These are phyloP conservation scores for Anthracocystis panici-leucophaei DNA, from an alignment of 1,284 basidiomycete species.

Conservation along the genomic window DNA sequence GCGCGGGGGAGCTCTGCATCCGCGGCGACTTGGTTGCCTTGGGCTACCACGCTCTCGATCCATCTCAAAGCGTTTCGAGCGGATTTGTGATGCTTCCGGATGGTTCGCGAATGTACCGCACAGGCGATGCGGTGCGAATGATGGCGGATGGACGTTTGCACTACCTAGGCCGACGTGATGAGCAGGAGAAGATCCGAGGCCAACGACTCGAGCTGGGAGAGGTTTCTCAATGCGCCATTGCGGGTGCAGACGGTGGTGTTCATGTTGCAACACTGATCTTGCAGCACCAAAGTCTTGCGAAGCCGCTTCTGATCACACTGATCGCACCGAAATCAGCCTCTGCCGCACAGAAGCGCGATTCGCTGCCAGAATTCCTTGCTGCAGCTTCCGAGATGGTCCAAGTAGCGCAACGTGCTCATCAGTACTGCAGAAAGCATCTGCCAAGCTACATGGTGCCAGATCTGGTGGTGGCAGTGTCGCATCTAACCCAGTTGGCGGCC, in stretches of 20 bases:
- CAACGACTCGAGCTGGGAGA: conserved; percentile 75
- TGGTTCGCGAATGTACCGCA: conserved; percentile 11
- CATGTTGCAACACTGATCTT: conserved; percentile 15
- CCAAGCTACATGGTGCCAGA: conserved; percentile 31
- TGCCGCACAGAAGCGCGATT: conserved; percentile 2
- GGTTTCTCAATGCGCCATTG: conserved; percentile 68
- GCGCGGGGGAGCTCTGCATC: conserved; percentile 74
- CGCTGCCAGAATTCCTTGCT: conserved; percentile 1
- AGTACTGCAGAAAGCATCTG: conserved; percentile 16
- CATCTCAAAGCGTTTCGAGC: conserved; percentile 11
- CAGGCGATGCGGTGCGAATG: conserved; percentile 71
- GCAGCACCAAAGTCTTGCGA: conserved; percentile 12
- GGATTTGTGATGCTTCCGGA: conserved; percentile 13
- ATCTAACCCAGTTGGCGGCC: conserved; percentile 16
- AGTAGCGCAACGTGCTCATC: neutral
- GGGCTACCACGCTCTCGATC: conserved; percentile 71
- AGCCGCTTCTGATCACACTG: conserved; percentile 21
- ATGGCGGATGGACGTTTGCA: conserved; percentile 74
- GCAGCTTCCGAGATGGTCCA: neutral
- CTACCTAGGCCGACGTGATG: conserved; percentile 75
- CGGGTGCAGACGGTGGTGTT: conserved; percentile 1
- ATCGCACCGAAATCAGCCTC: conserved; percentile 3
- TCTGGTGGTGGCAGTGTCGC: conserved; percentile 13
- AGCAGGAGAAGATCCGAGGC: conserved; percentile 75
- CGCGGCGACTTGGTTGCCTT: conserved; percentile 74